These are phyloP conservation scores for Lunasporangiospora selenospora DNA, from an alignment of 192 early-diverging fungal species.

Conservation along the genomic window DNA sequence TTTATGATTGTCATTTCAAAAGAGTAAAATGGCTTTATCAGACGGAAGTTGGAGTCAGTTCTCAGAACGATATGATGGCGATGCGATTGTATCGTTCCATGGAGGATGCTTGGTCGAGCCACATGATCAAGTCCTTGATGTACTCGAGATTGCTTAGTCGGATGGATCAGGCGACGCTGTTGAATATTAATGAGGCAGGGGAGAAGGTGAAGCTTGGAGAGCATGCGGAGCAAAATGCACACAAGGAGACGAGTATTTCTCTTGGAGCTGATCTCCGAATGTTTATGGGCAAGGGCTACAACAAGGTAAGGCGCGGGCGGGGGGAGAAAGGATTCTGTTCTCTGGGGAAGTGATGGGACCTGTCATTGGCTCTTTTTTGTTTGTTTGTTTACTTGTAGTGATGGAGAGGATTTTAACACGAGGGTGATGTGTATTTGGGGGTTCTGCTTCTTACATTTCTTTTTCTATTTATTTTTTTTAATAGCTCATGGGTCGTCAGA, in stretches of 20 bases:
- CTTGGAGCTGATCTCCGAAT: constrained; percentile 43
- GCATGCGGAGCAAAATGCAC: constrained; percentile 23
- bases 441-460: neutral
- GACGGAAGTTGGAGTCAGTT: constrained; percentile 42
- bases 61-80: constrained; percentile 32
- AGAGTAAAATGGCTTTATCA: constrained; percentile 68
- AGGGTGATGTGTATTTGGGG: no score
- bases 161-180: constrained; percentile 32
- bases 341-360: no score
- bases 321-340: no score
- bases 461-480: neutral
- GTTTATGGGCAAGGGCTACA: constrained; percentile 47
- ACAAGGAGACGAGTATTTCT: constrained; percentile 42
- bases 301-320: no score
- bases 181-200: constrained; percentile 28
- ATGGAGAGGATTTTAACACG: no score
- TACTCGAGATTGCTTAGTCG: constrained; percentile 51
- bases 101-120: constrained; percentile 56
- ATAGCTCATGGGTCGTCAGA: constrained; percentile 45
- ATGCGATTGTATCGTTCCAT: constrained; percentile 51
- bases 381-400: no score
- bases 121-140: constrained; percentile 56
- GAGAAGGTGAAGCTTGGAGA: constrained; percentile 19
- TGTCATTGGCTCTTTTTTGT: neutral
- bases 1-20: constrained; percentile 86